Conservation (phyloP, 371 early-diverging fungal species). For the Mortierella polycephala region DNA sequence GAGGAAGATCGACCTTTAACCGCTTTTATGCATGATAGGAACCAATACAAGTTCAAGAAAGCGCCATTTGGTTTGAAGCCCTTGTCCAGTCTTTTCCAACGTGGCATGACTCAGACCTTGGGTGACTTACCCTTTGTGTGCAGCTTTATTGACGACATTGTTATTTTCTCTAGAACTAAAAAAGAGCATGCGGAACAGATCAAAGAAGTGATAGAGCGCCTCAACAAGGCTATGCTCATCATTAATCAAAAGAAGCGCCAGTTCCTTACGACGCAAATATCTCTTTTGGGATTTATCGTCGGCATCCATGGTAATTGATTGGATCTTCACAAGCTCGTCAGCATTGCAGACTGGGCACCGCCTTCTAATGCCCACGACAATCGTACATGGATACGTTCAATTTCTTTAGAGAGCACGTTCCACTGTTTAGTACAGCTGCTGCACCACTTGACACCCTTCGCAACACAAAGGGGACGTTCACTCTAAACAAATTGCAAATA, state of each 20-base stretch:
- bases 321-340: not conserved
- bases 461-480: slow-evolving; percentile 4
- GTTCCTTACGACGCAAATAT: not conserved
- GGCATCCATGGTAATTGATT: not conserved
- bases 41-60: slow-evolving; percentile 45
- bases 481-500: not conserved
- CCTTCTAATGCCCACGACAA: not conserved
- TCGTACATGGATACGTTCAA: slow-evolving; percentile 38
- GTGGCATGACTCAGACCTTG: not conserved
- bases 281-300: not conserved
- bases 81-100: not conserved
- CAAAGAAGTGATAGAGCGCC: not conserved
- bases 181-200: not conserved
- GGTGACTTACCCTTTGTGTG: not conserved
- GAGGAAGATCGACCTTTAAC: slow-evolving; percentile 26
- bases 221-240: not conserved
- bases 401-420: slow-evolving; percentile 43
- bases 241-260: not conserved
- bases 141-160: not conserved
- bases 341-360: not conserved
- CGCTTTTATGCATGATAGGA: slow-evolving; percentile 30
- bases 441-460: slow-evolving; percentile 44
- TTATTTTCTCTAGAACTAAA: not conserved
- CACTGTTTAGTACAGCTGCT: slow-evolving; percentile 19
- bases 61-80: slow-evolving; percentile 49